A percentile compares a stretch with the other conserved stretches of the same genome.
Conservation (phyloP, 148 eudicot genomes). For the Fagopyrum tataricum region DNA sequence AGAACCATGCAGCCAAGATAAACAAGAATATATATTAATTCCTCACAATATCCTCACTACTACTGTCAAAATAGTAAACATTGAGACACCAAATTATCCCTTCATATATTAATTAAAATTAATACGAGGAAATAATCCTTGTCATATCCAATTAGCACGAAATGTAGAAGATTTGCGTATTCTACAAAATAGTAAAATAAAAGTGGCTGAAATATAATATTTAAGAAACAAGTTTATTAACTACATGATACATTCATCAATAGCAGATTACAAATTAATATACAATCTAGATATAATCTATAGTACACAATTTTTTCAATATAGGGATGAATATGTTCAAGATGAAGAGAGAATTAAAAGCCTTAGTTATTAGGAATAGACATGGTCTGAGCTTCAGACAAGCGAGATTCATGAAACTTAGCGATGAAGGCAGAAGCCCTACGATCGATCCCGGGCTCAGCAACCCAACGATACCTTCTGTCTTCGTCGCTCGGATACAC, state of each 20-base stretch:
- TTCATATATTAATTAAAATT: not conserved
- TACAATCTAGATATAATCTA: not conserved
- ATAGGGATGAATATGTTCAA: not conserved
- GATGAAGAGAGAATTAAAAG: not conserved
- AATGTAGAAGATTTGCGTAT: not conserved
- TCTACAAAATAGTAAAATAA: not conserved
- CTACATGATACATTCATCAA: not conserved
- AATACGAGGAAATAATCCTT: no score
- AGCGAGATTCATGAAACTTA: not conserved
- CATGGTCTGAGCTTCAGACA: conserved; percentile 3
- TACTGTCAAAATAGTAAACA: not conserved
- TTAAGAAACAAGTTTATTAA: not conserved
- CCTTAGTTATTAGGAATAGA: not conserved
- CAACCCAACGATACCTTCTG: conserved; percentile 16
- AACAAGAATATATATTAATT: not conserved
- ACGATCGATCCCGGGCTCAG: conserved; percentile 25
- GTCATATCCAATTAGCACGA: not conserved
- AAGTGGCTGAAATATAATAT: no score
- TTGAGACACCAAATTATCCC: not conserved
- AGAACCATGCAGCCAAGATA: not conserved
- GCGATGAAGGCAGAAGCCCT: conserved; percentile 23
- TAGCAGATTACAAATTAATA: not conserved
- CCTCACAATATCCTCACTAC: not conserved
- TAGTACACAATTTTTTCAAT: not conserved
- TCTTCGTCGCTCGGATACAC: conserved; percentile 10